A percentile compares a stretch with the other conserved stretches of the same genome.
phyloP scores from a whole-genome alignment of 2,329 filamentous ascomycete species.

The Penicillium sumatraense region DNA sequence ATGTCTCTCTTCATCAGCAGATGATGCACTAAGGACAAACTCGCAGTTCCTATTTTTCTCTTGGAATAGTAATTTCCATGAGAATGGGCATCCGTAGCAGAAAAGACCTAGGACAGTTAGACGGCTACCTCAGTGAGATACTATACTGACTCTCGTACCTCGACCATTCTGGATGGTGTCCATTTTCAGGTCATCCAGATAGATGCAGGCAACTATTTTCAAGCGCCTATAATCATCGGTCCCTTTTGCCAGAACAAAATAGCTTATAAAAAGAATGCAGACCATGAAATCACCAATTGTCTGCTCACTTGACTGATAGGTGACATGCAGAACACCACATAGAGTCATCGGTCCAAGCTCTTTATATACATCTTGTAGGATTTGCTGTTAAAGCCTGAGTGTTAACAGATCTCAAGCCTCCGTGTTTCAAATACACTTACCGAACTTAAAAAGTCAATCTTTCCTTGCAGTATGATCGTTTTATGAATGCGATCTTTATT shows the following conservation, averaged over 20 bases:
- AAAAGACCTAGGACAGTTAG: constrained; percentile 67
- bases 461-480: constrained; percentile 83
- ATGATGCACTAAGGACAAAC: constrained; percentile 84
- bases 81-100: constrained; percentile 83
- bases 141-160: constrained; percentile 30
- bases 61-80: constrained; percentile 91
- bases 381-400: constrained; percentile 14
- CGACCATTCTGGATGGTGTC: constrained; percentile 40
- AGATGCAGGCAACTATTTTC: constrained; percentile 74
- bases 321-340: constrained; percentile 81
- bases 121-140: constrained; percentile 18
- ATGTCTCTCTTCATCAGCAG: constrained; percentile 73
- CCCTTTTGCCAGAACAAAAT: constrained; percentile 74
- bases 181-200: constrained; percentile 53
- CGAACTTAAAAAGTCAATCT: constrained; percentile 73
- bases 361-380: constrained; percentile 65
- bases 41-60: constrained; percentile 78
- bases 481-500: constrained; percentile 74
- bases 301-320: constrained; percentile 73
- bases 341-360: constrained; percentile 79
- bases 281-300: constrained; percentile 82
- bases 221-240: constrained; percentile 70
- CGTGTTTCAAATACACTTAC: constrained; percentile 51
- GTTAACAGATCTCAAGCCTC: not conserved
- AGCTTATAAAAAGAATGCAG: constrained; percentile 79